Evolutionary conservation across 2,329 filamentous ascomycete species (phyloP).

Genomic region (Microdochium trichocladiopsis): DNA sequence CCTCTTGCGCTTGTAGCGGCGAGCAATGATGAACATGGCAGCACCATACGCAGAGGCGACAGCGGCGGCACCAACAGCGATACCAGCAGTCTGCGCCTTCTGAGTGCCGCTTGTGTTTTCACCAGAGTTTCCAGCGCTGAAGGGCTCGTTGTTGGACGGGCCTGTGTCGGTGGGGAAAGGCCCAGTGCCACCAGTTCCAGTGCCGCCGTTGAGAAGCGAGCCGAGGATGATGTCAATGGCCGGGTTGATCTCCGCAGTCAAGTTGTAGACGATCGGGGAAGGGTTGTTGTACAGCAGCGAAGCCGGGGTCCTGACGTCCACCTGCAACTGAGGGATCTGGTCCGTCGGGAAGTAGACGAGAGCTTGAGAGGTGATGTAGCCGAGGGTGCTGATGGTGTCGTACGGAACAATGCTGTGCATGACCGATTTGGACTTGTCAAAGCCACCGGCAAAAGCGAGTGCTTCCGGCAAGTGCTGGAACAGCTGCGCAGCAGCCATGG

Average conservation of each 20-base stretch:
- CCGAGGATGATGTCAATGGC: conserved; percentile 61
- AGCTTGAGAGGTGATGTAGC: conserved; percentile 77
- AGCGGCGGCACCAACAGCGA: conserved; percentile 70
- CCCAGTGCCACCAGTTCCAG: conserved; percentile 28
- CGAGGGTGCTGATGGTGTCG: conserved; percentile 60
- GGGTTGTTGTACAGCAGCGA: conserved; percentile 70
- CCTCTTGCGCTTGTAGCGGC: conserved; percentile 83
- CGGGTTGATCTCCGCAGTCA: conserved; percentile 79
- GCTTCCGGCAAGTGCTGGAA: conserved; percentile 71
- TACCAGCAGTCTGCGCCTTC: conserved; percentile 56
- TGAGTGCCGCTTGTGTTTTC: conserved; percentile 45
- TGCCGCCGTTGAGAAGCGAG: conserved; percentile 30
- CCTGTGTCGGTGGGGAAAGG: conserved; percentile 23
- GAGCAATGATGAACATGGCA: conserved; percentile 89
- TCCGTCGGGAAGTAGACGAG: conserved; percentile 69
- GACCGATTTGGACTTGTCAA: conserved; percentile 47
- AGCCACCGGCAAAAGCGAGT: conserved; percentile 55
- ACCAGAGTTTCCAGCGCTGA: conserved; percentile 28
- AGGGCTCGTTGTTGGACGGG: conserved; percentile 28
- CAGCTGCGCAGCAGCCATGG: conserved; percentile 74
- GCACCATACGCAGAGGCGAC: conserved; percentile 84
- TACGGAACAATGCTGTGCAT: conserved; percentile 71
- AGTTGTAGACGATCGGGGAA: conserved; percentile 55
- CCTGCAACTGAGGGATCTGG: conserved; percentile 58
- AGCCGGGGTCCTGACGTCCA: conserved; percentile 64